These are phyloP conservation scores for Cynara cardunculus DNA, from an alignment of 129 eudicot genomes.

Conservation along the genomic window DNA sequence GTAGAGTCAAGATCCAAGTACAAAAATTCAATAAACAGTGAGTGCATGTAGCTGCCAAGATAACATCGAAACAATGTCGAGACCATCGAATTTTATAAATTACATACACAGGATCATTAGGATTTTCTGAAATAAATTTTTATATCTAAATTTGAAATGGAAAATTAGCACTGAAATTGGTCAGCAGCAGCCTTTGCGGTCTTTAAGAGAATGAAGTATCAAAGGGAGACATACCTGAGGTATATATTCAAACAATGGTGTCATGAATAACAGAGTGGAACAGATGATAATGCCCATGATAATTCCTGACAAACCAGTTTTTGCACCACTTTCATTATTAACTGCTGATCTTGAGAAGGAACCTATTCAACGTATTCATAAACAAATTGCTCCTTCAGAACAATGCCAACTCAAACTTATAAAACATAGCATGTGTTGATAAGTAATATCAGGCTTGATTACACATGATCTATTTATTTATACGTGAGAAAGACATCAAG, in stretches of 20 bases:
- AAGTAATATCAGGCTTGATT: slow-evolving; percentile 1
- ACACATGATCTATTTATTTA: background rate
- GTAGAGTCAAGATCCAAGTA: slow-evolving; percentile 5
- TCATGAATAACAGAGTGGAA: slow-evolving; percentile 72
- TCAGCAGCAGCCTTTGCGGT: background rate
- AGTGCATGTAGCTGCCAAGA: background rate
- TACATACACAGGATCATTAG: background rate
- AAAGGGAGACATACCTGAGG: slow-evolving; percentile 64
- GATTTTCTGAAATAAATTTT: background rate
- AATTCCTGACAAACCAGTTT: slow-evolving; percentile 90
- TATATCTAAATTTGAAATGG: background rate
- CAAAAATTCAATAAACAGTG: background rate
- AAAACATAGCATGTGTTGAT: background rate
- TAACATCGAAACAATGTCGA: slow-evolving; percentile 1
- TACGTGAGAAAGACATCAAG: background rate
- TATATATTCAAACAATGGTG: slow-evolving; percentile 83
- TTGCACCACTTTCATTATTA: slow-evolving; percentile 97
- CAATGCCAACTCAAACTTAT: slow-evolving; percentile 12
- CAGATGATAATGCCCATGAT: slow-evolving; percentile 80
- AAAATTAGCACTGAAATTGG: background rate
- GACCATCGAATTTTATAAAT: background rate
- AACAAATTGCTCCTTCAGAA: slow-evolving; percentile 8
- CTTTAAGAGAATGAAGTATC: background rate
- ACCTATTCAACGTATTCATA: slow-evolving; percentile 47
- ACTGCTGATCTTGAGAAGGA: slow-evolving; percentile 99